These are phyloP conservation scores for Aspergillus tubingensis DNA, from an alignment of 2,329 filamentous ascomycete genomes.

Conservation along the genomic window DNA sequence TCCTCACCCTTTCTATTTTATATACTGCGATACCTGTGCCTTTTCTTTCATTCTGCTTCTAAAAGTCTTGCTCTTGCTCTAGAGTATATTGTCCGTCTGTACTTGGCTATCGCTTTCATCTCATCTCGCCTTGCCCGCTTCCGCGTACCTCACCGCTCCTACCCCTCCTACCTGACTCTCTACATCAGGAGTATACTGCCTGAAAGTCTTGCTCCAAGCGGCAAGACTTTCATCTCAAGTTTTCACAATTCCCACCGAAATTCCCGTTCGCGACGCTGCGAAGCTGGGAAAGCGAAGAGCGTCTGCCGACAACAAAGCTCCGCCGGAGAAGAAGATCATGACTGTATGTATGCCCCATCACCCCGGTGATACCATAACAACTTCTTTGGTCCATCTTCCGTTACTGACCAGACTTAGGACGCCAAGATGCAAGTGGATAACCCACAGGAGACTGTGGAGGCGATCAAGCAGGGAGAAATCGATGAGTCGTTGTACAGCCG, in stretches of 20 bases:
- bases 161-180: slow-evolving; percentile 24
- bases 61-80: slow-evolving; percentile 7
- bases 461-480: slow-evolving; percentile 66
- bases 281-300: slow-evolving; percentile 57
- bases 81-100: neutral
- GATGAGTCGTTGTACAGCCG: slow-evolving; percentile 69
- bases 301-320: slow-evolving; percentile 49
- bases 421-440: slow-evolving; percentile 64
- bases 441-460: slow-evolving; percentile 58
- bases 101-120: slow-evolving; percentile 1
- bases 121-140: slow-evolving; percentile 12
- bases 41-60: neutral
- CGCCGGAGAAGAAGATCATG: slow-evolving; percentile 57
- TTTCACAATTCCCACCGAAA: slow-evolving; percentile 47
- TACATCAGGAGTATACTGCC: slow-evolving; percentile 31
- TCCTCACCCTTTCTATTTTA: slow-evolving; percentile 11
- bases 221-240: slow-evolving; percentile 43
- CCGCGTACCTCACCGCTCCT: slow-evolving; percentile 23
- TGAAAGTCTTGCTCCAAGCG: slow-evolving; percentile 45
- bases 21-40: slow-evolving; percentile 2
- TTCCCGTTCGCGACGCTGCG: slow-evolving; percentile 46
- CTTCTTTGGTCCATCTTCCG: neutral
- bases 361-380: no score
- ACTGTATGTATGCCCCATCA: slow-evolving; percentile 46
- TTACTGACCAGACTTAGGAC: slow-evolving; percentile 42